Conservation (phyloP, 208 protist genomes). For the Paratrypanosoma confusum region DNA sequence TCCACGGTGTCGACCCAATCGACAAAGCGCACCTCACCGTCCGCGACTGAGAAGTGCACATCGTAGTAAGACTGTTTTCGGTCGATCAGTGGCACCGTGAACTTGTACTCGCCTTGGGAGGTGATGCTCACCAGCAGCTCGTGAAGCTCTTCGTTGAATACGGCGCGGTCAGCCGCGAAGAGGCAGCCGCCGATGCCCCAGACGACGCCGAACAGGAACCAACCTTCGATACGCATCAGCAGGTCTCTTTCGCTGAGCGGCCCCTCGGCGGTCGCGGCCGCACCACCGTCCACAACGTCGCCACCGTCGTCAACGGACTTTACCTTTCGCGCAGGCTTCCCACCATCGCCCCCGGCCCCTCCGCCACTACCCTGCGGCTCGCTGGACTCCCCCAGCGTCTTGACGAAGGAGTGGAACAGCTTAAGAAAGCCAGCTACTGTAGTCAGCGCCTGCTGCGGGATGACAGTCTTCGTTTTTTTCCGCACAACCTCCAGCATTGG, state of each 20-base stretch:
- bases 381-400: conserved; percentile 14
- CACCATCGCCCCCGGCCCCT: too few relatives aligned
- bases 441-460: conserved; percentile 64
- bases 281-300: conserved; percentile 19
- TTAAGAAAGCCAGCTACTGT: conserved; percentile 75
- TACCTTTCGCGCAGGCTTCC: too few relatives aligned
- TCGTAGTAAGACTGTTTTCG: conserved; percentile 81
- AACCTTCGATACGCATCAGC: conserved; percentile 73
- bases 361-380: too few relatives aligned
- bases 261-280: conserved; percentile 4
- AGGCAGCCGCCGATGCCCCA: conserved; percentile 91
- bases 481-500: conserved; percentile 75
- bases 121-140: conserved; percentile 21
- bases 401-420: conserved; percentile 59
- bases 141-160: conserved; percentile 79
- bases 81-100: conserved; percentile 63
- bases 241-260: conserved; percentile 26
- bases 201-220: conserved; percentile 89
- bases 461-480: conserved; percentile 56
- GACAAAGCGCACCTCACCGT: conserved; percentile 61
- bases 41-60: conserved; percentile 41
- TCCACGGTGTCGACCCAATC: conserved; percentile 75
- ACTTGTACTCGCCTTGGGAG: conserved; percentile 33
- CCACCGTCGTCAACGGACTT: neutral
- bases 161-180: conserved; percentile 52